Conservation (phyloP, 176 grass and related monocot genomes). For the Aechmea fasciata region DNA sequence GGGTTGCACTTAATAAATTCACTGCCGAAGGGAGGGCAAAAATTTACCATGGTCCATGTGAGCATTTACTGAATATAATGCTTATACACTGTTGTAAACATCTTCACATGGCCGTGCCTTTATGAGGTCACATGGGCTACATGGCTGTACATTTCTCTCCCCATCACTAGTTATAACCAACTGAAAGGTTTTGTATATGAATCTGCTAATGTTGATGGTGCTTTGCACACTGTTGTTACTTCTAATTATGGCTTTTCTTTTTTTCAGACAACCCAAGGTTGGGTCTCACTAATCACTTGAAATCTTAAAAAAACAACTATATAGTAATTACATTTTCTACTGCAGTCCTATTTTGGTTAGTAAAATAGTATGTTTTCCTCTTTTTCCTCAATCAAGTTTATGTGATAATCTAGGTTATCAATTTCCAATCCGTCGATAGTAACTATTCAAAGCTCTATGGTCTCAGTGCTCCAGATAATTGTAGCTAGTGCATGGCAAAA, state of each 20-base stretch:
- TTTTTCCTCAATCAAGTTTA: no score
- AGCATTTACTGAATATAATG: constrained; percentile 19
- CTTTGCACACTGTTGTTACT: neutral
- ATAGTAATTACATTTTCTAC: no score
- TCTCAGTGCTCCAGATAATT: neutral
- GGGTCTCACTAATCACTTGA: no score
- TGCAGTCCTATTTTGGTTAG: no score
- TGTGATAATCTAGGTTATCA: no score
- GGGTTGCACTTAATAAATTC: neutral
- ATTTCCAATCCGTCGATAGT: no score
- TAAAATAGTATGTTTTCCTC: no score
- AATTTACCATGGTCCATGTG: neutral
- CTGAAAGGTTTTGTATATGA: neutral
- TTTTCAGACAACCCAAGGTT: neutral
- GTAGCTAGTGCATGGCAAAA: neutral
- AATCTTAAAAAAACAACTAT: no score
- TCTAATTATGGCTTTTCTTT: neutral
- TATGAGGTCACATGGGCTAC: constrained; percentile 38
- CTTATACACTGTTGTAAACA: constrained; percentile 13
- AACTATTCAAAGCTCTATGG: no score
- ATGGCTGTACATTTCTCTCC: constrained; percentile 23
- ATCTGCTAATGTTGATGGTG: neutral
- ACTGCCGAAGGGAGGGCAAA: neutral
- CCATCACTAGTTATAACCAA: neutral
- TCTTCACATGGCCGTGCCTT: constrained; percentile 42